Base-by-base conservation (phyloP, 2,329 filamentous ascomycete genomes). In the Aspergillus quadricinctus region DNA sequence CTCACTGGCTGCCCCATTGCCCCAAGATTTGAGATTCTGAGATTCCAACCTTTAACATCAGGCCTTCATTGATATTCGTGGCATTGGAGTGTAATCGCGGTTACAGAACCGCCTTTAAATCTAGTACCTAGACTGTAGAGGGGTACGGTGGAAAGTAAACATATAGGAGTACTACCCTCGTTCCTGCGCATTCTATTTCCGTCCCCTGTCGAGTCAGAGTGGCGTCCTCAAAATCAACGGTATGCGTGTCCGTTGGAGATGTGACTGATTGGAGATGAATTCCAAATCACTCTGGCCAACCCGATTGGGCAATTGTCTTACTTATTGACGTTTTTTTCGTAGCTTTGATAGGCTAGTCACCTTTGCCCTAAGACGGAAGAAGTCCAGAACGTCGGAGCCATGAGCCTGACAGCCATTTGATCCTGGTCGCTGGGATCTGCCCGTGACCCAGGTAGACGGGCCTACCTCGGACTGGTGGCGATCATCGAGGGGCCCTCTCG, bases 401-500 rank as follows among this genome's bases (percentile, higher is more conserved):
- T 57, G 56, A 49, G 57, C 45, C 53, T 61, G 57, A 57, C 62
- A 62, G 57, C 57, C 54, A 54, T 57, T 56, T 54, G 19, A 62
- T 37, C 57, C 63, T 56, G 60, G 61, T 61, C 57, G 41, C 58
- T 61, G 60, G 63, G 59, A 59, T 57, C 58, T 62, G 49, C 61
- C 57, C 41, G 55, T 57, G 59, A 57, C 56, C 62, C 57, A 59
- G 48, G 52, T 54, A 55, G 54, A 57, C 58, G 57, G 59, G 53
- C 57, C 54, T 52, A 48, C 55, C 57, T 54, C 53, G 58, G 52
- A 50, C 40, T 37, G 51, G 50, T 55, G 60, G 54, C 57, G 58
- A 65, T 65, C 58, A 57, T 51, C 49, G 43, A 46, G 11, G 27
- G 43, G 43, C 23, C 23, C 23, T 57, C 35, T 55, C 49, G 25